Evolutionary conservation across 2,329 filamentous ascomycete genomes (phyloP).

Genomic region (Arthrinium puccinioides): DNA sequence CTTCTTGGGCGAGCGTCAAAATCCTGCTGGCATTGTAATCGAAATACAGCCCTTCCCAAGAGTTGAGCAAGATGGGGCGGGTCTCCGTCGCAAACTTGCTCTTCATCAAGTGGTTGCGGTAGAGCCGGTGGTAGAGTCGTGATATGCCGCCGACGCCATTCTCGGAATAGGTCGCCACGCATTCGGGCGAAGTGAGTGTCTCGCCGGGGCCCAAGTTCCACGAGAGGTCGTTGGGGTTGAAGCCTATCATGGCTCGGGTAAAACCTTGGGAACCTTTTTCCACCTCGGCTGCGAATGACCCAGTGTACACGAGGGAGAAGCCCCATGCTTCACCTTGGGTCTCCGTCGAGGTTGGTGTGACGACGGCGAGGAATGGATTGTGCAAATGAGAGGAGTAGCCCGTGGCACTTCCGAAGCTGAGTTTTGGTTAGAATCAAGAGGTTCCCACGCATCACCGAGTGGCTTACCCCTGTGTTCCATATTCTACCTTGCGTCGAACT

Average conservation of each 20-base stretch:
- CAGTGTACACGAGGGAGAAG: conserved; percentile 58
- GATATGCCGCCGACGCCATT: conserved; percentile 55
- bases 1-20: conserved; percentile 45
- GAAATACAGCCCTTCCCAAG: conserved; percentile 58
- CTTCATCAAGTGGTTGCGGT: conserved; percentile 52
- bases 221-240: conserved; percentile 54
- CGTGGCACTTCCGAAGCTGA: conserved; percentile 50
- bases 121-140: conserved; percentile 52
- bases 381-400: conserved; percentile 59
- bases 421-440: background rate
- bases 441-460: too few relatives aligned
- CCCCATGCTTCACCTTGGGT: conserved; percentile 55
- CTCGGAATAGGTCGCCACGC: conserved; percentile 53
- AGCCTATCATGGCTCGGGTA: conserved; percentile 50
- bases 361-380: conserved; percentile 56
- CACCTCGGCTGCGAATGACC: conserved; percentile 54
- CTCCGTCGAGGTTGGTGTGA: conserved; percentile 51
- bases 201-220: conserved; percentile 49
- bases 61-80: conserved; percentile 53
- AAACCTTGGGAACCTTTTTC: conserved; percentile 56
- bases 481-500: conserved; percentile 46
- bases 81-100: conserved; percentile 44
- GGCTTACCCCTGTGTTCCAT: conserved; percentile 45
- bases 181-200: conserved; percentile 53
- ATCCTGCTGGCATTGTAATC: conserved; percentile 50